Conservation (phyloP, 2,329 filamentous ascomycete genomes). For the Lecanicillium sp. region DNA sequence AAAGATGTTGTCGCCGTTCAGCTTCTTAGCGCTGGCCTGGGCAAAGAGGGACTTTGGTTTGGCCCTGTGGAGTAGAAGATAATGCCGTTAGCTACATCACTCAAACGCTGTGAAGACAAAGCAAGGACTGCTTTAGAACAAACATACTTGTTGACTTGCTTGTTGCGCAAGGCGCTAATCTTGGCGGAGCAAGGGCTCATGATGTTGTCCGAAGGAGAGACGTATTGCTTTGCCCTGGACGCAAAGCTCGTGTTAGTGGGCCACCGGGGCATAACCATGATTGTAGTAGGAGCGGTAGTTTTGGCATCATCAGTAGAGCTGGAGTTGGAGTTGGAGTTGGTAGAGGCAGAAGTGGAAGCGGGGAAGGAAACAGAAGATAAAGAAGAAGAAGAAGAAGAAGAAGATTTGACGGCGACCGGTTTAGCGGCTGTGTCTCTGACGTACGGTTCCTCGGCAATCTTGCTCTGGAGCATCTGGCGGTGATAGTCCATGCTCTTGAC, state of each 20-base stretch:
- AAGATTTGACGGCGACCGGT: not conserved
- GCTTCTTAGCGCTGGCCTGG: slow-evolving; percentile 56
- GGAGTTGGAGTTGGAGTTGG: slow-evolving; percentile 6
- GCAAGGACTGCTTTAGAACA: not conserved
- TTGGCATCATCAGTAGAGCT: no score
- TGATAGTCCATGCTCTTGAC: slow-evolving; percentile 70
- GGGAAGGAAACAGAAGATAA: slow-evolving; percentile 2
- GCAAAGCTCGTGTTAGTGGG: slow-evolving; percentile 9
- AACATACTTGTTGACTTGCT: slow-evolving; percentile 69
- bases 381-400: not conserved
- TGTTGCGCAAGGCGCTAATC: slow-evolving; percentile 71
- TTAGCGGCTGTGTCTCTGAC: slow-evolving; percentile 19
- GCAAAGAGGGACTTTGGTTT: slow-evolving; percentile 64
- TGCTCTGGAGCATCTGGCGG: slow-evolving; percentile 65
- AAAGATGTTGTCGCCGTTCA: slow-evolving; percentile 38
- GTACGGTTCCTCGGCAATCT: slow-evolving; percentile 61
- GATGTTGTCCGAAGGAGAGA: slow-evolving; percentile 82
- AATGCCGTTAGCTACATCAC: no score
- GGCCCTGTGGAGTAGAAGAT: slow-evolving; percentile 35
- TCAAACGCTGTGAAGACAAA: not conserved
- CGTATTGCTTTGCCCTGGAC: slow-evolving; percentile 47
- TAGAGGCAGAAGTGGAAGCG: slow-evolving; percentile 1
- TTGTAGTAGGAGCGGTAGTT: slow-evolving; percentile 4
- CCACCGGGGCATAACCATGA: slow-evolving; percentile 3
- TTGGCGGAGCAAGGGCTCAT: slow-evolving; percentile 82